Conservation (phyloP, 2,329 filamentous ascomycete genomes). For the Alternaria postmessia region DNA sequence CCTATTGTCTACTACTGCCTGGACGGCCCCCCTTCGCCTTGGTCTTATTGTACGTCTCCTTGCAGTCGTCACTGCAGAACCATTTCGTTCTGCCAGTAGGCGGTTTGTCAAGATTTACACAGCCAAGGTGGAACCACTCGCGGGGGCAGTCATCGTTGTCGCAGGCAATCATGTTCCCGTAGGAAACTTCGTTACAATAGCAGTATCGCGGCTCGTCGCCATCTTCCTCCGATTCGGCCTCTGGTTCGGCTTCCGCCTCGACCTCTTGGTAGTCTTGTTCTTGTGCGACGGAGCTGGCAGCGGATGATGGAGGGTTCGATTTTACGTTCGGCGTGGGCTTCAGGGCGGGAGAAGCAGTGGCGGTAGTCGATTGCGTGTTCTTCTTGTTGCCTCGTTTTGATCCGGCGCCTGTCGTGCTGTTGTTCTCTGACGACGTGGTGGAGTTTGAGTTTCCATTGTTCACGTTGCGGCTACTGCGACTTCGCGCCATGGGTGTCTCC, state of each 20-base stretch:
- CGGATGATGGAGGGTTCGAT: slow-evolving; percentile 44
- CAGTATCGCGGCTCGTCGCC: slow-evolving; percentile 67
- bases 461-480: slow-evolving; percentile 54
- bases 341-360: slow-evolving; percentile 39
- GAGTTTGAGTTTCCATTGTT: slow-evolving; percentile 48
- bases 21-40: slow-evolving; percentile 49
- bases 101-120: slow-evolving; percentile 67
- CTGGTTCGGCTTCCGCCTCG: slow-evolving; percentile 46
- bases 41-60: slow-evolving; percentile 38
- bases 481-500: slow-evolving; percentile 52
- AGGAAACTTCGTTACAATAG: slow-evolving; percentile 70
- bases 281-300: slow-evolving; percentile 42
- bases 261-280: slow-evolving; percentile 43
- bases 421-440: slow-evolving; percentile 52
- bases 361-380: slow-evolving; percentile 30
- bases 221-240: slow-evolving; percentile 48
- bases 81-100: slow-evolving; percentile 57
- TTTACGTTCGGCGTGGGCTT: slow-evolving; percentile 35
- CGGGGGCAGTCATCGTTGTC: slow-evolving; percentile 70
- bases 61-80: slow-evolving; percentile 53
- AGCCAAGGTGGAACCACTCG: slow-evolving; percentile 74
- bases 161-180: slow-evolving; percentile 73
- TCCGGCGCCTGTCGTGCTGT: slow-evolving; percentile 44
- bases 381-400: slow-evolving; percentile 52
- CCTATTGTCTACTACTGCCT: slow-evolving; percentile 51